These are phyloP conservation scores for Metarhizium anisopliae DNA, from an alignment of 2,329 filamentous ascomycete species.

Conservation along the genomic window DNA sequence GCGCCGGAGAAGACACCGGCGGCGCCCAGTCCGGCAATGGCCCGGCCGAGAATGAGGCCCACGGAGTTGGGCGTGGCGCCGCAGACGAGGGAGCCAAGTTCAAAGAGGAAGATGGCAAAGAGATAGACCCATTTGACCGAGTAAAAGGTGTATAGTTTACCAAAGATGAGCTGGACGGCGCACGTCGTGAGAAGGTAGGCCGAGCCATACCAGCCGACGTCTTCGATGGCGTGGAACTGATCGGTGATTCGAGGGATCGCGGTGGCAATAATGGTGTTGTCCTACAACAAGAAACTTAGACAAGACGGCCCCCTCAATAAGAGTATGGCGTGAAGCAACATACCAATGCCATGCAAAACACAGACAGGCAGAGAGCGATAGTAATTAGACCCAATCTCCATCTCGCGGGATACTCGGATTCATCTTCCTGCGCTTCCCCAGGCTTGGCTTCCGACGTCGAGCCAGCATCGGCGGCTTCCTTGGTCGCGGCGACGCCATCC, in stretches of 20 bases:
- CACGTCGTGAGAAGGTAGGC: constrained; percentile 29
- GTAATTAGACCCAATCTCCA: constrained; percentile 7
- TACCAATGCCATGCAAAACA: constrained; percentile 9
- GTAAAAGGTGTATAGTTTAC: constrained; percentile 34
- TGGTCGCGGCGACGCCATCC: not conserved
- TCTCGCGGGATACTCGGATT: constrained; percentile 2
- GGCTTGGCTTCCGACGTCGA: not conserved
- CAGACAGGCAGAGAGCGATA: constrained; percentile 7
- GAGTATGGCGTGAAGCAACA: not conserved
- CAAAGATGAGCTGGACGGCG: constrained; percentile 26
- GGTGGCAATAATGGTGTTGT: constrained; percentile 29
- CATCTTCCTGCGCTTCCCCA: not conserved
- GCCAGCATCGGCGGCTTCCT: not conserved
- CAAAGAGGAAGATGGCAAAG: constrained; percentile 16
- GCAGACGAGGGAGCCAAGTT: constrained; percentile 23
- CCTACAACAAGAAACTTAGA: constrained; percentile 12
- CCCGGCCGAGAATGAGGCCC: constrained; percentile 26
- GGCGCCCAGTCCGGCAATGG: constrained; percentile 29
- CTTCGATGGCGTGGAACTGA: constrained; percentile 7
- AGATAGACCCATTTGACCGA: constrained; percentile 19
- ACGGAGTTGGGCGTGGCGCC: constrained; percentile 20
- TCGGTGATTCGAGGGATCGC: constrained; percentile 22
- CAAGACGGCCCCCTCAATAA: not conserved
- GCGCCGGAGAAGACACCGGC: constrained; percentile 38
- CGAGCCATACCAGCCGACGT: constrained; percentile 9